These are phyloP conservation scores for Coemansia sp. DNA, from an alignment of 192 early-diverging fungal species.

Conservation along the genomic window DNA sequence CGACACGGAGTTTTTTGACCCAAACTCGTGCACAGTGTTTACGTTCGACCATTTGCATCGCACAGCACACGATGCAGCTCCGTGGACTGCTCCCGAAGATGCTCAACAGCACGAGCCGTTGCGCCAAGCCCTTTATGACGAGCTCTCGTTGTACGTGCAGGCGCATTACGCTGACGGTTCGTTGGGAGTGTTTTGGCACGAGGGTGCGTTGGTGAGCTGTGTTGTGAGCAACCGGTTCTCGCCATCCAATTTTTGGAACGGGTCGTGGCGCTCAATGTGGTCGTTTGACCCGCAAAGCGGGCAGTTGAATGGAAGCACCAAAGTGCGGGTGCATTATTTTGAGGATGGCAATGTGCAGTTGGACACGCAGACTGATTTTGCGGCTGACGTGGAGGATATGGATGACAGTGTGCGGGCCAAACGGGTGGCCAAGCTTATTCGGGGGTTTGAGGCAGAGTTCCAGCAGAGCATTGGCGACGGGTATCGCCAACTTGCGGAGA, in stretches of 20 bases:
- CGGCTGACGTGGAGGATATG: conserved; percentile 19
- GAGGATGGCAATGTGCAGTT: conserved; percentile 99
- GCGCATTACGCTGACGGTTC: conserved; percentile 83
- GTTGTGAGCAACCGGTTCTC: conserved; percentile 94
- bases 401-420: conserved; percentile 40
- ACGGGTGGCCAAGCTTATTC: conserved; percentile 66
- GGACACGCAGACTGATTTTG: conserved; percentile 71
- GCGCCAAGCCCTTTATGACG: conserved; percentile 63
- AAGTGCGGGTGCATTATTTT: conserved; percentile 94
- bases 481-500: conserved; percentile 77
- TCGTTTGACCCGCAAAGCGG: conserved; percentile 58
- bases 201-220: conserved; percentile 29
- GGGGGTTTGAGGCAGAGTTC: conserved; percentile 73
- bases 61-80: conserved; percentile 42
- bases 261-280: conserved; percentile 90
- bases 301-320: conserved; percentile 68
- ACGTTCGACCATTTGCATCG: conserved; percentile 79
- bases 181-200: conserved; percentile 58
- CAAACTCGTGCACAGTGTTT: conserved; percentile 68
- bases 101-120: conserved; percentile 18
- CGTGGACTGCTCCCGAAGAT: not conserved
- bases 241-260: conserved; percentile 95
- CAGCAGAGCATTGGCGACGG: conserved; percentile 83
- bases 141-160: conserved; percentile 61
- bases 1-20: conserved; percentile 68